These are phyloP conservation scores for Vanrija pseudolonga DNA, from an alignment of 1,284 basidiomycete genomes.

Conservation along the genomic window DNA sequence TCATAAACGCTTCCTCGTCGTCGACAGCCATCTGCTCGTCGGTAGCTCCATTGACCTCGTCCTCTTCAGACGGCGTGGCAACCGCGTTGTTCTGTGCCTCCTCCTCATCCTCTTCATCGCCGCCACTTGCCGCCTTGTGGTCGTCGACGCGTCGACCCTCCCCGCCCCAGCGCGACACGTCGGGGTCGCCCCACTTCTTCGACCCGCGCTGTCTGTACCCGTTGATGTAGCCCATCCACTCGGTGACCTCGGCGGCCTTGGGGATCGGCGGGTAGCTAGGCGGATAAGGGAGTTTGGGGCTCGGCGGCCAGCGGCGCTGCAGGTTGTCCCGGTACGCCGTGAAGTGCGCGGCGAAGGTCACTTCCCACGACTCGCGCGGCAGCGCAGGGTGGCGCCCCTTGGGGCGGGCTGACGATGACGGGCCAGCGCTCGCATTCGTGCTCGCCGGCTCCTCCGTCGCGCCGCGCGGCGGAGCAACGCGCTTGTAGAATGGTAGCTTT, in stretches of 20 bases:
- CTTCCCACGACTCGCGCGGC: slow-evolving; percentile 32
- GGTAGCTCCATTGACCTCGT: slow-evolving; percentile 1
- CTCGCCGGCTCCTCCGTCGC: background rate
- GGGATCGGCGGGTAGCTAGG: slow-evolving; percentile 18
- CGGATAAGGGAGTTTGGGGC: slow-evolving; percentile 10
- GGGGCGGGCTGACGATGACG: background rate
- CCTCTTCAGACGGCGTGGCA: background rate
- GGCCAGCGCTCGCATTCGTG: background rate
- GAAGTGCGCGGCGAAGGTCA: slow-evolving; percentile 32
- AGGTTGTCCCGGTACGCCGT: slow-evolving; percentile 11
- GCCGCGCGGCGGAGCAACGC: slow-evolving; percentile 8
- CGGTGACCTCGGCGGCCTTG: slow-evolving; percentile 4
- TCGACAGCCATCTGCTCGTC: slow-evolving; percentile 1
- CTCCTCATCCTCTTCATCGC: slow-evolving; percentile 14
- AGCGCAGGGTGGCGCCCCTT: slow-evolving; percentile 18
- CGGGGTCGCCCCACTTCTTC: background rate
- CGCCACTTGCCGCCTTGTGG: slow-evolving; percentile 8
- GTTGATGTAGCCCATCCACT: slow-evolving; percentile 15
- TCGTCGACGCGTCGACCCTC: slow-evolving; percentile 13
- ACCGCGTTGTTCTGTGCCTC: slow-evolving; percentile 10
- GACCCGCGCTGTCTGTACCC: slow-evolving; percentile 1
- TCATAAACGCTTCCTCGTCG: slow-evolving; percentile 6
- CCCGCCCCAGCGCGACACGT: background rate
- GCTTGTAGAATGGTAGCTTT: slow-evolving; percentile 28
- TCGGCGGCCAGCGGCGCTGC: slow-evolving; percentile 14